Base-by-base conservation (phyloP, 371 early-diverging fungal species). In the Basidiobolus meristosporus region DNA sequence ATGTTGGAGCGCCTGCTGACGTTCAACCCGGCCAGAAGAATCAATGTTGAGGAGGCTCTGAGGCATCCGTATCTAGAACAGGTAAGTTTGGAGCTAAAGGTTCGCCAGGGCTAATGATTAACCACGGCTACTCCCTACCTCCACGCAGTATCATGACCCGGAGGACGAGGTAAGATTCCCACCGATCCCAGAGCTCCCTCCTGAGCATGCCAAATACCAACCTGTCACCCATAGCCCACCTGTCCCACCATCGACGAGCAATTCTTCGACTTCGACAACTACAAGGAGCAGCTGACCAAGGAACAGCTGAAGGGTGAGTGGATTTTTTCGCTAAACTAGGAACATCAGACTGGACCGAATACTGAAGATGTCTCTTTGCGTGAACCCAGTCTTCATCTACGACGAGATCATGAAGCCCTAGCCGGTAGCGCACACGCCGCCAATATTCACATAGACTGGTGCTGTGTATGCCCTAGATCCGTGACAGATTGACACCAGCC, bases 11-110 rank as follows among this genome's bases (percentile, higher is more conserved):
- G 81, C 45, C 65, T 99, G 45, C 73, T 99, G 31, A 73, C 81
- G 3, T 98, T 96, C 44, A 86, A 89, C 55, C 98, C 99, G 12
- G 59, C 61, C 39, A 76, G 82, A 42, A 75, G 99, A 29, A 85
- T 91, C 47, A 88, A 87, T 5, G 98, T 91, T 21, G 82, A 83
- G 49, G 81, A 90, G 43, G 90, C 95, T 29, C 67, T 98, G 31
- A 65, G 64, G 14, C 91, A 95, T 54, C 89, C 88, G 30, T 98
- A 87, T 48, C 69, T 93, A 44, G 76, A 74, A 47, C 70, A 70
- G 44, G 66, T 65, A 52, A 51, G 49, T 50, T 19, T 31, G 41
- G 42, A 44, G 40, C 41, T 5, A 6, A 15, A 1, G n/a, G 4
- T 42, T n/a, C n/a, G 20, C 23, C 17, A 44, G 1, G n/a, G 9